Evolutionary conservation across 1,284 basidiomycete species (phyloP).

Genomic region (Pascua guehoae): DNA sequence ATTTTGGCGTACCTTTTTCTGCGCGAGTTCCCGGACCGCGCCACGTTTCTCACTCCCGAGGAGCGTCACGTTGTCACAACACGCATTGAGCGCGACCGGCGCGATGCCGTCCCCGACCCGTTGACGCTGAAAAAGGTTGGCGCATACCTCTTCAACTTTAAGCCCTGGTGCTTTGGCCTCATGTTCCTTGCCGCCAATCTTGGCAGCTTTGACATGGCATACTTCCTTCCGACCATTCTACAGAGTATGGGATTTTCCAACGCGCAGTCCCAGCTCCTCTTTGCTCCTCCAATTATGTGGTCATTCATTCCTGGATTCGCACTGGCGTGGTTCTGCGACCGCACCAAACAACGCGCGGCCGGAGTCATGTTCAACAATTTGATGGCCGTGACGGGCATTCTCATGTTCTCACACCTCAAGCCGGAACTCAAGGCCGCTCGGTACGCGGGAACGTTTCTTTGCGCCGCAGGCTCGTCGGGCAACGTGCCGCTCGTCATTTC

Average conservation of each 20-base stretch:
- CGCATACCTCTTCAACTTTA: constrained; percentile 45
- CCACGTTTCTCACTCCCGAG: constrained; percentile 48
- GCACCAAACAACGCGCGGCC: constrained; percentile 10
- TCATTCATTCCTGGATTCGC: constrained; percentile 43
- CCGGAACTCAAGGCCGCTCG: constrained; percentile 30
- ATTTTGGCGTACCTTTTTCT: constrained; percentile 26
- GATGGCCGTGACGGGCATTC: constrained; percentile 10
- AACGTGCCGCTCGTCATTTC: constrained; percentile 39
- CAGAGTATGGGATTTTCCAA: constrained; percentile 45
- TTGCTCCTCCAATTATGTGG: constrained; percentile 48
- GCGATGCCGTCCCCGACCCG: constrained; percentile 48
- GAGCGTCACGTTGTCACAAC: constrained; percentile 46
- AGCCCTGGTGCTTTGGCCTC: constrained; percentile 51
- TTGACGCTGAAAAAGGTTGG: constrained; percentile 41
- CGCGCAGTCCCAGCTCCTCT: constrained; percentile 39
- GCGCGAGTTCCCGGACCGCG: constrained; percentile 53
- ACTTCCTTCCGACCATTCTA: constrained; percentile 52
- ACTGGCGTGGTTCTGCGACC: constrained; percentile 46
- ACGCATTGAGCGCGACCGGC: constrained; percentile 50
- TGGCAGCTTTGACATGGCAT: constrained; percentile 25
- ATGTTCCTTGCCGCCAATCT: constrained; percentile 39
- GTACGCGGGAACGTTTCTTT: constrained; percentile 50
- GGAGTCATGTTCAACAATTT: constrained; percentile 7
- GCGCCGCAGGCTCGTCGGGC: constrained; percentile 41
- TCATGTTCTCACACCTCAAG: constrained; percentile 18